Conservation (phyloP, 352 stramenopile genomes). For the Pythium dissimile region DNA sequence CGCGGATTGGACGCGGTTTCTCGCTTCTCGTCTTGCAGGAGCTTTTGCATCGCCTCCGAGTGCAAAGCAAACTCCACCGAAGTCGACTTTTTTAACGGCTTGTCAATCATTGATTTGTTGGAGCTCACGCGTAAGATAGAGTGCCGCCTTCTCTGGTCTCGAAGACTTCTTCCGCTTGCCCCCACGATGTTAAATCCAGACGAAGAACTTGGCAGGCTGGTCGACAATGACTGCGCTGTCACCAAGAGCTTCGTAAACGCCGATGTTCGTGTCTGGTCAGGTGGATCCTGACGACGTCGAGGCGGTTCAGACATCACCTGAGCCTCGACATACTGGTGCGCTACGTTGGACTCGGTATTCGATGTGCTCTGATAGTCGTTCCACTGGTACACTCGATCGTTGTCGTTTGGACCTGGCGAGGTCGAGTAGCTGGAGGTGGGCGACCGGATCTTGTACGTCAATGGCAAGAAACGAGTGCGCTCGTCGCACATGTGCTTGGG, state of each 20-base stretch:
- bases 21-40: constrained; percentile 24
- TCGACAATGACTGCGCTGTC: constrained; percentile 11
- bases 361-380: neutral
- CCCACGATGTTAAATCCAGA: neutral
- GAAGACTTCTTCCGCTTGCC: neutral
- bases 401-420: constrained; percentile 6
- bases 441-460: neutral
- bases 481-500: constrained; percentile 7
- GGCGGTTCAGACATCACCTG: neutral
- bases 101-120: constrained; percentile 22
- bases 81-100: constrained; percentile 49
- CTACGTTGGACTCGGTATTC: neutral
- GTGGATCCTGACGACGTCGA: too few relatives aligned
- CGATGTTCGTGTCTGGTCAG: neutral
- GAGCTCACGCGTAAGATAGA: constrained; percentile 71
- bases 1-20: constrained; percentile 38
- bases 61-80: constrained; percentile 73
- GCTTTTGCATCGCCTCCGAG: constrained; percentile 32
- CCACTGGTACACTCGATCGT: constrained; percentile 14
- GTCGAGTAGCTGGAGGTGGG: constrained; percentile 7
- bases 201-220: neutral
- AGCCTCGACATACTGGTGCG: neutral
- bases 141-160: constrained; percentile 19
- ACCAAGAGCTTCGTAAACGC: constrained; percentile 8
- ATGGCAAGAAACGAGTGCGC: constrained; percentile 2